Conservation (phyloP, 2,329 filamentous ascomycete species). For the Capronia americana region DNA sequence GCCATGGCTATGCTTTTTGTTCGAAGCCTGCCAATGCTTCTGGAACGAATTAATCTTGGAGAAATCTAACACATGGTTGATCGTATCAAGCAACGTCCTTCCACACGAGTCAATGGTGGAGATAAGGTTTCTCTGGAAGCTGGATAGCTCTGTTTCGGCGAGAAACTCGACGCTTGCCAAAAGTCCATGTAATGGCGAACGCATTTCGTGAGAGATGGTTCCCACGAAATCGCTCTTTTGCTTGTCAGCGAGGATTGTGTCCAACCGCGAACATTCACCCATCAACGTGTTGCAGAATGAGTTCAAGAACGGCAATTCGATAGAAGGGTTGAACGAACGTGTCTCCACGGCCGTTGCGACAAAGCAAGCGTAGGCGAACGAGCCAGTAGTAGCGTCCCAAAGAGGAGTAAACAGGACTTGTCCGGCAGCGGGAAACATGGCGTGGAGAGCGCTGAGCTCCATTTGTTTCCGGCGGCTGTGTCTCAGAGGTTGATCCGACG, state of each 20-base stretch:
- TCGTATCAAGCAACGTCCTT: slow-evolving; percentile 58
- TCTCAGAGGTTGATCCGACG: slow-evolving; percentile 4
- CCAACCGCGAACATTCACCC: slow-evolving; percentile 50
- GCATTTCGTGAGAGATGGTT: slow-evolving; percentile 60
- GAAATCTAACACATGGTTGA: slow-evolving; percentile 48
- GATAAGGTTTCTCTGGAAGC: slow-evolving; percentile 52
- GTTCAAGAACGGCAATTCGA: slow-evolving; percentile 49
- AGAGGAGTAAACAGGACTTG: slow-evolving; percentile 59
- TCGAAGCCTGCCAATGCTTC: slow-evolving; percentile 42
- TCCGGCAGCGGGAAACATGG: slow-evolving; percentile 48
- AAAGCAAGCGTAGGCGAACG: slow-evolving; percentile 26
- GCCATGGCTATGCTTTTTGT: slow-evolving; percentile 27
- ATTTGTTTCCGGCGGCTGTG: slow-evolving; percentile 28
- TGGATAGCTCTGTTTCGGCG: slow-evolving; percentile 51
- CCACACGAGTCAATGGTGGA: slow-evolving; percentile 59
- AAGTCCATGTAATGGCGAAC: slow-evolving; percentile 56
- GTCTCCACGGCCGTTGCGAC: slow-evolving; percentile 40
- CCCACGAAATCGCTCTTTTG: slow-evolving; percentile 61
- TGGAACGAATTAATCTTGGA: slow-evolving; percentile 47
- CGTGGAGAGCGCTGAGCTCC: slow-evolving; percentile 43
- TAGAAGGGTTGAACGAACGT: slow-evolving; percentile 47
- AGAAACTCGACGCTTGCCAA: slow-evolving; percentile 59
- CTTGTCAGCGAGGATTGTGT: slow-evolving; percentile 53
- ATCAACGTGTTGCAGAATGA: slow-evolving; percentile 51
- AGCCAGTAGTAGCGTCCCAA: slow-evolving; percentile 53